Conservation (phyloP, 1,284 basidiomycete genomes). For the Cryptococcus sp. region DNA sequence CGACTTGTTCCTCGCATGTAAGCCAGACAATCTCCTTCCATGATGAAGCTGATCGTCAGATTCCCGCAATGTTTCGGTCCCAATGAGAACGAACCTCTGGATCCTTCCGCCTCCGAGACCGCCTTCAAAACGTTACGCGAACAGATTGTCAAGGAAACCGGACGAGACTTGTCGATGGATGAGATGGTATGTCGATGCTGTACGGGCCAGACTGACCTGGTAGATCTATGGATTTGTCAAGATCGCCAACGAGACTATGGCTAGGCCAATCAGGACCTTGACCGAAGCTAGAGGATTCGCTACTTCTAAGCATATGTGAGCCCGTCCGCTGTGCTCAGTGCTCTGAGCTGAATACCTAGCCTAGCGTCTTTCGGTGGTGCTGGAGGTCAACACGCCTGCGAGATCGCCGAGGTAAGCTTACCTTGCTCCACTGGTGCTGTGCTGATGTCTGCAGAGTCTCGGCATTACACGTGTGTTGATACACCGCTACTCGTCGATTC, state of each 20-base stretch:
- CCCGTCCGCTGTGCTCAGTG: not conserved
- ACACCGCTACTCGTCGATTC: conserved; percentile 77
- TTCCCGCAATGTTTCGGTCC: conserved; percentile 87
- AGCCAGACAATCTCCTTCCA: conserved; percentile 2
- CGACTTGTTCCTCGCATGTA: conserved; percentile 69
- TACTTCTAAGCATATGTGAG: conserved; percentile 66
- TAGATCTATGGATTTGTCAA: conserved; percentile 62
- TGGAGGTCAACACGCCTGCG: conserved; percentile 87
- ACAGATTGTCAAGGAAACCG: conserved; percentile 63
- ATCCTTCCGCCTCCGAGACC: conserved; percentile 60
- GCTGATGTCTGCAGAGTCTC: conserved; percentile 43
- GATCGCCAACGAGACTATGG: conserved; percentile 93
- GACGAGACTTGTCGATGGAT: conserved; percentile 64
- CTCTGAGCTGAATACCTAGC: not conserved
- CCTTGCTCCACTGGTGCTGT: not conserved
- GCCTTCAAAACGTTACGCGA: conserved; percentile 64
- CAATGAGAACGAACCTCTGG: conserved; percentile 74
- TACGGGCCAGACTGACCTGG: not conserved
- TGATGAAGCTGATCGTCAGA: conserved; percentile 9
- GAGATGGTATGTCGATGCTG: conserved; percentile 62
- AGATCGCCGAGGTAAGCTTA: conserved; percentile 58
- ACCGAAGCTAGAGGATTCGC: conserved; percentile 88
- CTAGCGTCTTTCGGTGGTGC: conserved; percentile 87
- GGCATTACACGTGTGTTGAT: conserved; percentile 80
- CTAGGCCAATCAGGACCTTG: conserved; percentile 81